Conservation (phyloP, 176 grass and related monocot genomes). For the Phragmites australis region DNA sequence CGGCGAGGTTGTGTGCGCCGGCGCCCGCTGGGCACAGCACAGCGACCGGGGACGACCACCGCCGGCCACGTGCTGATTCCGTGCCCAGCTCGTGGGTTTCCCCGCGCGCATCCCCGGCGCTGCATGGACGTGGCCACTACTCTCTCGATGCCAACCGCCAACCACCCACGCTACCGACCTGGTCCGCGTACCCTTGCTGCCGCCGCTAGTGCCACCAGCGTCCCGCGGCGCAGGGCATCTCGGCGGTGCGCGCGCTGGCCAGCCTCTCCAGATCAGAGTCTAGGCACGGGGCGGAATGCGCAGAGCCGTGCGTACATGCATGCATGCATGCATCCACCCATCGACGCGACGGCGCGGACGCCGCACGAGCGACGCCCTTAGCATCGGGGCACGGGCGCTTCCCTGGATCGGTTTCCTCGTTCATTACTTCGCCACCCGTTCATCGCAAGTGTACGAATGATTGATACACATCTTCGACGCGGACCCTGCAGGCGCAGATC, state of each 20-base stretch:
- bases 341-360: neutral
- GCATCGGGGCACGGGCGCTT: constrained; percentile 26
- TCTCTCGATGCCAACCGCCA: neutral
- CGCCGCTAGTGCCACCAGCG: neutral
- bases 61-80: no score
- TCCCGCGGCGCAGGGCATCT: constrained; percentile 21
- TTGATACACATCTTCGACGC: neutral
- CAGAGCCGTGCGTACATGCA: no score
- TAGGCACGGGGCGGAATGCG: neutral
- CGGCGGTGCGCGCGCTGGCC: no score
- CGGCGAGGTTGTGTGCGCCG: no score
- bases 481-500: neutral
- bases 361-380: neutral
- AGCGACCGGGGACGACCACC: no score
- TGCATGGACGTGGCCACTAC: no score
- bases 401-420: neutral
- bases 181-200: no score
- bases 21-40: no score
- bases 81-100: no score
- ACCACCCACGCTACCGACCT: neutral
- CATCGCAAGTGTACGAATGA: neutral
- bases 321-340: neutral
- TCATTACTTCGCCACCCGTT: neutral
- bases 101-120: no score
- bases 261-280: no score